A percentile compares a stretch with the other conserved stretches of the same genome.
phyloP scores from a whole-genome alignment of 192 early-diverging fungal species.

The Coemansia sp. region DNA sequence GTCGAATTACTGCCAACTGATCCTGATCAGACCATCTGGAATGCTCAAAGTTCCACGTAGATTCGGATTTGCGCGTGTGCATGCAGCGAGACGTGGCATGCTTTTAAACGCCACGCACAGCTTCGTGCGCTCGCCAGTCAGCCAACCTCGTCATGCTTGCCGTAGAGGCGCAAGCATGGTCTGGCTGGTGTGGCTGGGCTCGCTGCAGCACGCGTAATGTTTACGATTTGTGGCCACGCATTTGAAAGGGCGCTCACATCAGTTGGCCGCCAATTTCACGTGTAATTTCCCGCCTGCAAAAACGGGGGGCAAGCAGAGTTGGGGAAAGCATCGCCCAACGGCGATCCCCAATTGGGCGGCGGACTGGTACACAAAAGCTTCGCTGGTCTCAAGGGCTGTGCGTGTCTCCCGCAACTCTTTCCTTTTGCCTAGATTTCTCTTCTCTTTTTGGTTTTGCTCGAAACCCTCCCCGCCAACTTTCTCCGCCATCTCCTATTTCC shows the following conservation, averaged over 20 bases:
- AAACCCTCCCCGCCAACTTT: constrained; percentile 2
- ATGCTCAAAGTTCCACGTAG: neutral
- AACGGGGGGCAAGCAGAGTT: too few relatives aligned
- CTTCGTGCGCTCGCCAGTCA: too few relatives aligned
- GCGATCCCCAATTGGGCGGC: too few relatives aligned
- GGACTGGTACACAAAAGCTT: neutral
- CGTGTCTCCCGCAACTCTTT: neutral
- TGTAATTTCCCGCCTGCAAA: too few relatives aligned
- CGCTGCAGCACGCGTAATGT: neutral
- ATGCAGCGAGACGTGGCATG: neutral
- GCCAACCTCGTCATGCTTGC: too few relatives aligned
- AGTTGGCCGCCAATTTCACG: neutral
- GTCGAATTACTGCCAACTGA: neutral
- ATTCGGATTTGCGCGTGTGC: neutral
- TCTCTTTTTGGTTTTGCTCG: neutral
- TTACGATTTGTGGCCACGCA: neutral
- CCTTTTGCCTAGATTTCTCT: neutral
- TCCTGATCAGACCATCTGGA: neutral
- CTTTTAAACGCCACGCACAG: too few relatives aligned
- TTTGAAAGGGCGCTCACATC: neutral
- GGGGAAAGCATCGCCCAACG: too few relatives aligned
- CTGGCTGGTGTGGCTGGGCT: neutral
- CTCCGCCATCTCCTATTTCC: neutral
- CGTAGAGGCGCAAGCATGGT: too few relatives aligned
- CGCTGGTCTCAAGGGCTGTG: neutral